Evolutionary conservation across 2,329 filamentous ascomycete species (phyloP), one percentile per base, ranked within the genome.

Genomic region (Bipolaris zeicola): DNA sequence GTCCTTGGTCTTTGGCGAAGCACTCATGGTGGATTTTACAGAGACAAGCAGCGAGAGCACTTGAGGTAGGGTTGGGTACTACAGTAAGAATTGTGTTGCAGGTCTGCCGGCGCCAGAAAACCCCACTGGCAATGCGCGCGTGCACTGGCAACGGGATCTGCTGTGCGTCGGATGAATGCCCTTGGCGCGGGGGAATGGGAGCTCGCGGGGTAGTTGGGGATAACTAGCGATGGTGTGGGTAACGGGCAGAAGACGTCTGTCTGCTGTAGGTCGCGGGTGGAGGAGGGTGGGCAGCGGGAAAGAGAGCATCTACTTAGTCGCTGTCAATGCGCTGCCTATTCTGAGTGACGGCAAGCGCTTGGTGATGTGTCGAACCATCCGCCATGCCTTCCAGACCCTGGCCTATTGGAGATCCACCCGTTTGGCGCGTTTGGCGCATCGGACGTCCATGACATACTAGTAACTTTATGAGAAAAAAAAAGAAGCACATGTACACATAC

Each of bases 141-240:
- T 57, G 66, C 64, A 66, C 67, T 64, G 66, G 62, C 61, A 61
- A 60, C 53, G 47, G 52, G 51, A 49, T 61, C 61, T 69, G 63
- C 50, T 61, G 69, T 68, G 62, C 57, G 64, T 67, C 58, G 64
- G 58, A 48, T 56, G 55, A 50, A 55, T 36, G 46, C 20, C 26
- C 66, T 71, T 71, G 65, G 70, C 67, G 71, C 64, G 68, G 72
- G 71, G 68, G 62, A 65, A 55, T 52, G 59, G 46, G 31, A 51
- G 43, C 51, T 53, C 38, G 61, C 58, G 63, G 63, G 61, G 54
- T 57, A 53, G 14, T 39, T 18, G 50, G 26, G 16, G 44, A 57
- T 57, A 28, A 28, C 26, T 48, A 45, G 37, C 22, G 20, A 56
- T 34, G 34, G 54, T 22, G 24, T 16, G 18, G 50, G 13, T 43